Evolutionary conservation across 768 basidiomycete species (phyloP).

Genomic region (Leucosporidium scottii): DNA sequence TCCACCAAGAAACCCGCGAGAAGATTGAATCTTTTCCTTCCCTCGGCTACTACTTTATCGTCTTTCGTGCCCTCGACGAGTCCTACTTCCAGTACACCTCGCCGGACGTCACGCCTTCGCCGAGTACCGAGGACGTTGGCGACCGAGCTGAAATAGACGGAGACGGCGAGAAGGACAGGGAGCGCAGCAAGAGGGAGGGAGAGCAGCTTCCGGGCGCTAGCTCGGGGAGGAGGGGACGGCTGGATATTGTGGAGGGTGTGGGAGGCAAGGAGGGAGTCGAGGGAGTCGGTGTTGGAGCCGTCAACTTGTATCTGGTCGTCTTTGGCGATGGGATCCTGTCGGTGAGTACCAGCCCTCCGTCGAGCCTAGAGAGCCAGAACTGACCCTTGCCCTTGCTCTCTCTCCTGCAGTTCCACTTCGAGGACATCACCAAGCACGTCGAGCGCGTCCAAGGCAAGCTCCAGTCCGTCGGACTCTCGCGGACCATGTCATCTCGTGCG

Average conservation of each 20-base stretch:
- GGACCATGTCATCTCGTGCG: constrained; percentile 67
- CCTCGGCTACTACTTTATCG: constrained; percentile 86
- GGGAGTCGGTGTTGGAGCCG: constrained; percentile 56
- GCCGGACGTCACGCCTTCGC: constrained; percentile 4
- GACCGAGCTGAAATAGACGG: background rate
- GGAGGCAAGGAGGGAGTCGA: constrained; percentile 48
- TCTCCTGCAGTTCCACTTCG: constrained; percentile 74
- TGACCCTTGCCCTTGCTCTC: background rate
- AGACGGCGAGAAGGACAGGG: background rate
- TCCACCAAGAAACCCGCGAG: constrained; percentile 84
- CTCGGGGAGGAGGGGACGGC: constrained; percentile 40
- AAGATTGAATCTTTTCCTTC: constrained; percentile 78
- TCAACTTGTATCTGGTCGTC: constrained; percentile 81
- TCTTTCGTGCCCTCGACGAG: constrained; percentile 71
- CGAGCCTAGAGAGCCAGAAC: background rate
- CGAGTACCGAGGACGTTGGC: constrained; percentile 1
- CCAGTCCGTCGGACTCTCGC: constrained; percentile 54
- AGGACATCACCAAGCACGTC: constrained; percentile 79
- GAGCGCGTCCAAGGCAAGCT: constrained; percentile 68
- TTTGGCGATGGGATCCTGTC: constrained; percentile 73
- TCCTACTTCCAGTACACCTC: constrained; percentile 44
- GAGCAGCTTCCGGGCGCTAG: constrained; percentile 15
- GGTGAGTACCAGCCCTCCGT: constrained; percentile 37
- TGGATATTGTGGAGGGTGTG: constrained; percentile 47
- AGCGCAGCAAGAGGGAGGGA: constrained; percentile 25